Conservation (phyloP, 805 yeast species). For the Candida vartiovaarae region DNA sequence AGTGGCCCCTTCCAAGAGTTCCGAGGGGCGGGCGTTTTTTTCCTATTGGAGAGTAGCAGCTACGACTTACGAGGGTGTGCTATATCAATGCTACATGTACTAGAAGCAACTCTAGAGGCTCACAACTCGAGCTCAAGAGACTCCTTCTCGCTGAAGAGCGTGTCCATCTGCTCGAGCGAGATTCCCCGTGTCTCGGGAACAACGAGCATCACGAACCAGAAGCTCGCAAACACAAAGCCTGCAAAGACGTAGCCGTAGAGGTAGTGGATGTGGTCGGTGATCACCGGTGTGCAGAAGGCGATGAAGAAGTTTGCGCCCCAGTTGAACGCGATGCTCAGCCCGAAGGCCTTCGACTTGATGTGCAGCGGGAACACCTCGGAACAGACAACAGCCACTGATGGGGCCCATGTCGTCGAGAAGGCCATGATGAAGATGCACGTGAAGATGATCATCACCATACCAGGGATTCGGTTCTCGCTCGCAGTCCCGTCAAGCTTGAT, state of each 20-base stretch:
- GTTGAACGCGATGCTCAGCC: constrained; percentile 51
- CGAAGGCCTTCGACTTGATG: constrained; percentile 48
- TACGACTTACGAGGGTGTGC: no score
- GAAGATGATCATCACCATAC: constrained; percentile 47
- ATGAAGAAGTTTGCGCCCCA: constrained; percentile 47
- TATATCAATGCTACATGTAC: no score
- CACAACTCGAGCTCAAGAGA: not conserved
- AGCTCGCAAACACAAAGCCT: constrained; percentile 38
- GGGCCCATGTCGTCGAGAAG: constrained; percentile 55
- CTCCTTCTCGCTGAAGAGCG: constrained; percentile 33
- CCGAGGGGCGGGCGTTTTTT: no score
- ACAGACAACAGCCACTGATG: constrained; percentile 40
- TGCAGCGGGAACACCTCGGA: constrained; percentile 48
- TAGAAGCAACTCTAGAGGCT: no score
- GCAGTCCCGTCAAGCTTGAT: constrained; percentile 25
- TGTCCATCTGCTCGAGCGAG: constrained; percentile 73
- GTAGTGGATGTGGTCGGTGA: constrained; percentile 50
- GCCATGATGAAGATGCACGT: constrained; percentile 44
- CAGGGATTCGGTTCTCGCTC: constrained; percentile 30
- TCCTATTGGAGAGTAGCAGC: no score
- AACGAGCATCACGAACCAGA: constrained; percentile 44
- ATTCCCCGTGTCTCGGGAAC: constrained; percentile 79
- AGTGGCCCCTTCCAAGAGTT: no score
- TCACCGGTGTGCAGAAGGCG: constrained; percentile 56
- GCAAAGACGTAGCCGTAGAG: constrained; percentile 51